These are phyloP conservation scores for Didymella sp. DNA, from an alignment of 2,329 filamentous ascomycete species.

Conservation along the genomic window DNA sequence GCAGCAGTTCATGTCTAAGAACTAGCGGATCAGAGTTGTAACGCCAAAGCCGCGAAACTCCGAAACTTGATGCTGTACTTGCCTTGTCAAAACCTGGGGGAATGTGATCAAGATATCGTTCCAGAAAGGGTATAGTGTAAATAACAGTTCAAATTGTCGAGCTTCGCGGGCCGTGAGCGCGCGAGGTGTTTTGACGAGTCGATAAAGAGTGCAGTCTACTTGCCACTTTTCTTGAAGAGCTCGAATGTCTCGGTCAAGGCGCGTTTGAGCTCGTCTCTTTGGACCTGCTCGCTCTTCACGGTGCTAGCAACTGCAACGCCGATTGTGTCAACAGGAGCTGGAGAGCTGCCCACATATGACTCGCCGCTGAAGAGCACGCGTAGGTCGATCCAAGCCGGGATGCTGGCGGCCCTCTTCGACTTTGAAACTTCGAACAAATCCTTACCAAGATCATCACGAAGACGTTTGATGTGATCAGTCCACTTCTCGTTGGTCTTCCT, in stretches of 20 bases:
- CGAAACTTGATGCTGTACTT: too few species aligned
- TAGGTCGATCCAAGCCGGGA: slow-evolving; percentile 36
- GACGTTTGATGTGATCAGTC: slow-evolving; percentile 28
- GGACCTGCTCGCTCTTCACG: background rate
- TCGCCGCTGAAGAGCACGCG: slow-evolving; percentile 37
- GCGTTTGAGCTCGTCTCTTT: slow-evolving; percentile 18
- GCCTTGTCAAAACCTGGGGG: too few species aligned
- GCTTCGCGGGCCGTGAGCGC: too few species aligned
- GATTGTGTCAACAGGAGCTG: too few species aligned
- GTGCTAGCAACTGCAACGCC: background rate
- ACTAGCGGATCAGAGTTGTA: too few species aligned
- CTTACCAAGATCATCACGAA: slow-evolving; percentile 17
- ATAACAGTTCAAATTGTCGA: too few species aligned
- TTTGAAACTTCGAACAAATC: slow-evolving; percentile 20
- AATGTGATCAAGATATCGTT: too few species aligned
- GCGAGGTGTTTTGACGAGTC: background rate
- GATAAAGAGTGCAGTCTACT: background rate
- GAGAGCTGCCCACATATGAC: slow-evolving; percentile 13
- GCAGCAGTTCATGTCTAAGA: too few species aligned
- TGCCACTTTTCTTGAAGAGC: slow-evolving; percentile 21
- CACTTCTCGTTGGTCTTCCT: slow-evolving; percentile 28
- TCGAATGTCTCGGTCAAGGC: slow-evolving; percentile 25
- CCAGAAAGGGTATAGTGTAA: too few species aligned
- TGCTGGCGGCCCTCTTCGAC: slow-evolving; percentile 5
- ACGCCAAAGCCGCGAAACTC: too few species aligned